Evolutionary conservation across 2,329 filamentous ascomycete genomes (phyloP).

Genomic region (Ascochyta clinopodiicola): DNA sequence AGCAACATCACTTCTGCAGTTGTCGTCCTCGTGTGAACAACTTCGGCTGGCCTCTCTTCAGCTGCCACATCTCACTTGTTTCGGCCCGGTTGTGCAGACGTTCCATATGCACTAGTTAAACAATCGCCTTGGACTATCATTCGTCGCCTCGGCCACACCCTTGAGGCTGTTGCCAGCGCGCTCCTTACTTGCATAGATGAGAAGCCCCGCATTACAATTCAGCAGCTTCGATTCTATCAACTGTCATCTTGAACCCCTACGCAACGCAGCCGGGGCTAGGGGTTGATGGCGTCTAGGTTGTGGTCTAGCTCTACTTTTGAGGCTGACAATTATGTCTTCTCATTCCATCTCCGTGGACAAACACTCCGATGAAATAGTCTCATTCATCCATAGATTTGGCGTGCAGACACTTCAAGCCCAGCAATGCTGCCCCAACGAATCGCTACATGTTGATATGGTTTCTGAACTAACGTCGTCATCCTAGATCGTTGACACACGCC

Average conservation of each 20-base stretch:
- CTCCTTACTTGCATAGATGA: conserved; percentile 18
- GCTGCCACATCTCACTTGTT: conserved; percentile 37
- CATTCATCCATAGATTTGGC: background rate
- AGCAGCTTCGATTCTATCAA: conserved; percentile 1
- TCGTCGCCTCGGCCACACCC: conserved; percentile 20
- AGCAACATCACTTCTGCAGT: conserved; percentile 23
- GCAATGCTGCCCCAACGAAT: conserved; percentile 24
- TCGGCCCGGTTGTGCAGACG: conserved; percentile 13
- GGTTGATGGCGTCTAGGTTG: background rate
- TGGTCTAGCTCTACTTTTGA: background rate
- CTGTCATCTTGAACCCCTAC: background rate
- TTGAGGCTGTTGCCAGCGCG: conserved; percentile 25
- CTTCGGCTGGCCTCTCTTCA: conserved; percentile 32
- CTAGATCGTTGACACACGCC: conserved; percentile 81
- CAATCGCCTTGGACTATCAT: conserved; percentile 16
- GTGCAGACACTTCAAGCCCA: background rate
- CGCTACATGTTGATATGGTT: conserved; percentile 18
- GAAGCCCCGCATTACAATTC: conserved; percentile 32
- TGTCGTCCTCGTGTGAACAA: conserved; percentile 19
- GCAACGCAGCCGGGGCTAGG: background rate
- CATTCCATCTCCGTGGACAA: conserved; percentile 2
- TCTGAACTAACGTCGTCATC: conserved; percentile 28
- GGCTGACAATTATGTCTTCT: background rate
- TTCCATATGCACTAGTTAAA: background rate
- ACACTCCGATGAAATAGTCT: background rate